These are phyloP conservation scores for Alternaria sp. DNA, from an alignment of 2,329 filamentous ascomycete species.

Conservation along the genomic window DNA sequence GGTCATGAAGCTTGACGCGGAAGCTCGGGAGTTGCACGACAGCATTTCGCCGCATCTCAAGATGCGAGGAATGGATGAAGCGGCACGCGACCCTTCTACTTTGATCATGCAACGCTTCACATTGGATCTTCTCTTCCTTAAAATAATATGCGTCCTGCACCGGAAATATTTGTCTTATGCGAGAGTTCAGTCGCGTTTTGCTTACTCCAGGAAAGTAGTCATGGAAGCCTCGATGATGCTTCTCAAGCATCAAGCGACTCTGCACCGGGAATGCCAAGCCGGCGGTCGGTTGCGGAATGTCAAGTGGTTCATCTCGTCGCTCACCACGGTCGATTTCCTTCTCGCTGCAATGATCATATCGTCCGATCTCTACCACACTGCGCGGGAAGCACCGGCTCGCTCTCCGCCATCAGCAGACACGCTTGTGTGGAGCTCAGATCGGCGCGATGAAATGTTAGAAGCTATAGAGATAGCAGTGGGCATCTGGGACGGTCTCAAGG, in stretches of 20 bases:
- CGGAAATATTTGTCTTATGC: constrained; percentile 84
- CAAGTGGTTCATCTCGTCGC: constrained; percentile 79
- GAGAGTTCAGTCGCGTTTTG: constrained; percentile 76
- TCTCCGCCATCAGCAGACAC: constrained; percentile 48
- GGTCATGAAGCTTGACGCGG: constrained; percentile 66
- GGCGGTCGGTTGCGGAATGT: constrained; percentile 75
- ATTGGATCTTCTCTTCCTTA: constrained; percentile 85
- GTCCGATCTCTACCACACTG: constrained; percentile 79
- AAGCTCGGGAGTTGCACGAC: constrained; percentile 65
- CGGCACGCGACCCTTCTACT: constrained; percentile 71
- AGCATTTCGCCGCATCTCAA: constrained; percentile 82
- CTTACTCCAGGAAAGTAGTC: constrained; percentile 81
- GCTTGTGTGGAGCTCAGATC: constrained; percentile 58
- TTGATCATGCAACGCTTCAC: constrained; percentile 83
- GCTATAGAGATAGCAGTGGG: constrained; percentile 74
- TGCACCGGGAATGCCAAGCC: constrained; percentile 77
- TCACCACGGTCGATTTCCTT: constrained; percentile 85
- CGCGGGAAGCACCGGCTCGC: constrained; percentile 53
- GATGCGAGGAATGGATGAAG: constrained; percentile 76
- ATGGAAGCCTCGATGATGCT: constrained; percentile 87
- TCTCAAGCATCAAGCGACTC: constrained; percentile 76
- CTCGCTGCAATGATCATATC: constrained; percentile 85
- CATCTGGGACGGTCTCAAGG: constrained; percentile 82
- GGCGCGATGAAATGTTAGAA: constrained; percentile 75
- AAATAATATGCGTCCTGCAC: constrained; percentile 88